Evolutionary conservation across 2,329 filamentous ascomycete genomes (phyloP), one percentile per base, ranked within the genome.

Genomic region (Cercospora citrullina): DNA sequence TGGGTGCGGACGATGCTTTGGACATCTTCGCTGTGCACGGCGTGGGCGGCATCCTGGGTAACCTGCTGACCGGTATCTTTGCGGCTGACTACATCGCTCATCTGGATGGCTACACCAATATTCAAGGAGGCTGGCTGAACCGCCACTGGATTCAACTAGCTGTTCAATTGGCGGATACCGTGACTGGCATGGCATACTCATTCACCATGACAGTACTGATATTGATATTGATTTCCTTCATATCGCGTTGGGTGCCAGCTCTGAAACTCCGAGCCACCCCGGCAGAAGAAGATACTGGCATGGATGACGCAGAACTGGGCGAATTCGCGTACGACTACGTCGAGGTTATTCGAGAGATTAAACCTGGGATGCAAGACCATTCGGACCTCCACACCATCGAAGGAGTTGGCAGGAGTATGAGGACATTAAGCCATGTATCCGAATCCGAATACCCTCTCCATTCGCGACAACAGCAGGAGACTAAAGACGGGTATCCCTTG

Each of bases 241-340:
- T 94, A 72, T 89, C 94, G 81, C 93, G 93, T 78, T 84, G 93
- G 72, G 85, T 95, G 28, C 91, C 93, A 0, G 90, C 90, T 12
- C 83, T 96, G 45, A 87, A 87, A 66, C 87, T 96, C 55, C 91
- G 93, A 60, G 90, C 89, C 0, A 85, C 83, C 14, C 90, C 92
- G 73, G 90, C 95, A 71, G 90, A 92, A 42, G 93, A 96, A 80
- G 89, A 93, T 62, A 83, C 93, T 51, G 93, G 93, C 72, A 93
- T 96, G 68, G 93, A 96, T 75, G 93, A 96, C 75, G 70, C 68
- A n/a, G 93, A 97, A 80, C 92, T 96, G 76, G 93, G 93, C 78
- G 93, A 96, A 82, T 96, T 95, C 78, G 93, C 92, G n/a, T 96
- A 96, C 79, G 93, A 96, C 80, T 96, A 96, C 75, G 92, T 96